Percentiles rank a stretch among this genome's conserved stretches.
Conservation (phyloP, 306 rosid genomes). For the Glycine latifolia region DNA sequence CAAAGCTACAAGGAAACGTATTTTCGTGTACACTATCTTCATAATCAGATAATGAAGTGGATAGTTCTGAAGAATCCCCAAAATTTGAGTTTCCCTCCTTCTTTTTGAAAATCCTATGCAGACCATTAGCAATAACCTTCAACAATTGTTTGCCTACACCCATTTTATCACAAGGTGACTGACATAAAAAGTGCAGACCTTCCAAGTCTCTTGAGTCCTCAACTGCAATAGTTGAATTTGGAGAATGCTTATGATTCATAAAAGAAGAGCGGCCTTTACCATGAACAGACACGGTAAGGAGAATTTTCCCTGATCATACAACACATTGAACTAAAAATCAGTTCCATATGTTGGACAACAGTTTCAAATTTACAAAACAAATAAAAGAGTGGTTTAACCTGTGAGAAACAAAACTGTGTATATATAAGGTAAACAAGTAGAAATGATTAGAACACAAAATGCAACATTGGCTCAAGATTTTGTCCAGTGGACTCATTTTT, state of each 20-base stretch:
- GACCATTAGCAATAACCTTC: constrained; percentile 56
- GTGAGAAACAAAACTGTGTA: too few relatives aligned
- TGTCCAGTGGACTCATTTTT: too few relatives aligned
- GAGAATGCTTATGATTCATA: constrained; percentile 37
- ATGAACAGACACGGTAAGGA: constrained; percentile 71
- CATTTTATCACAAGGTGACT: constrained; percentile 46
- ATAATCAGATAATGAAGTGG: constrained; percentile 59
- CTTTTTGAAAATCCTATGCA: constrained; percentile 70
- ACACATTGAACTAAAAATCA: constrained; percentile 34
- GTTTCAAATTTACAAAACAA: background rate
- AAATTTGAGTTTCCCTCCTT: constrained; percentile 60
- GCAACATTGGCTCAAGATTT: too few relatives aligned
- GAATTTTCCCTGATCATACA: constrained; percentile 74
- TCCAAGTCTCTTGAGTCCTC: constrained; percentile 53
- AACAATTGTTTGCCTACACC: constrained; percentile 62
- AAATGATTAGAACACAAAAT: too few relatives aligned
- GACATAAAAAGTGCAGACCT: constrained; percentile 44
- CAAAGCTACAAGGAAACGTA: constrained; percentile 61
- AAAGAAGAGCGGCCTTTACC: constrained; percentile 52
- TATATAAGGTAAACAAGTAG: too few relatives aligned
- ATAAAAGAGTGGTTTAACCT: background rate
- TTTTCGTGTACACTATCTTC: constrained; percentile 60
- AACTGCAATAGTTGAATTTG: constrained; percentile 44
- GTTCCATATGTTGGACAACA: background rate
- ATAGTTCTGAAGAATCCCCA: constrained; percentile 58